phyloP scores from a whole-genome alignment of 1,139 yeast species.

The Scheffersomyces illinoinensis region DNA sequence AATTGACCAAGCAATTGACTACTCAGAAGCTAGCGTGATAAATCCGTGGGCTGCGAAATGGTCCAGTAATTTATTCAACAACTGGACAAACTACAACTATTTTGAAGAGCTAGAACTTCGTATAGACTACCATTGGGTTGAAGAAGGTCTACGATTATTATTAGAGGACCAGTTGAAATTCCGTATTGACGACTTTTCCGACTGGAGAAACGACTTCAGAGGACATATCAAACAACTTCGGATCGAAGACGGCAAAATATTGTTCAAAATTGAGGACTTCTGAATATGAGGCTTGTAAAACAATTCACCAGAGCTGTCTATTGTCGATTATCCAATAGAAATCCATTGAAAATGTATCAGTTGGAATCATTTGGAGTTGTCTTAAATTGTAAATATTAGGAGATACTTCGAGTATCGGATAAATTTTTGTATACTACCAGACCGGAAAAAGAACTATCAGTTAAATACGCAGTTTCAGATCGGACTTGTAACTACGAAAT shows the following conservation, averaged over 20 bases:
- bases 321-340: no score
- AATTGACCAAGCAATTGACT: constrained; percentile 29
- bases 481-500: neutral
- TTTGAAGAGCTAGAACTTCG: constrained; percentile 33
- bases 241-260: constrained; percentile 35
- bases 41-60: constrained; percentile 41
- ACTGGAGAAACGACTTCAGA: constrained; percentile 42
- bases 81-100: constrained; percentile 34
- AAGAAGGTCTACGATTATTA: constrained; percentile 32
- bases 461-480: no score
- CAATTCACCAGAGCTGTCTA: neutral
- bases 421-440: neutral
- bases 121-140: constrained; percentile 31
- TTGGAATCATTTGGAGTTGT: neutral
- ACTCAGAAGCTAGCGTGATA: constrained; percentile 17
- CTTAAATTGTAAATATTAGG: neutral
- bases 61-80: constrained; percentile 33
- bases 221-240: constrained; percentile 25
- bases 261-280: constrained; percentile 42
- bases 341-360: neutral
- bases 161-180: constrained; percentile 31
- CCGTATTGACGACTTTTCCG: constrained; percentile 30
- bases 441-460: neutral
- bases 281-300: constrained; percentile 10
- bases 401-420: neutral